Conservation (phyloP, 441 rosid genomes). For the Arabidopsis lyrata region DNA sequence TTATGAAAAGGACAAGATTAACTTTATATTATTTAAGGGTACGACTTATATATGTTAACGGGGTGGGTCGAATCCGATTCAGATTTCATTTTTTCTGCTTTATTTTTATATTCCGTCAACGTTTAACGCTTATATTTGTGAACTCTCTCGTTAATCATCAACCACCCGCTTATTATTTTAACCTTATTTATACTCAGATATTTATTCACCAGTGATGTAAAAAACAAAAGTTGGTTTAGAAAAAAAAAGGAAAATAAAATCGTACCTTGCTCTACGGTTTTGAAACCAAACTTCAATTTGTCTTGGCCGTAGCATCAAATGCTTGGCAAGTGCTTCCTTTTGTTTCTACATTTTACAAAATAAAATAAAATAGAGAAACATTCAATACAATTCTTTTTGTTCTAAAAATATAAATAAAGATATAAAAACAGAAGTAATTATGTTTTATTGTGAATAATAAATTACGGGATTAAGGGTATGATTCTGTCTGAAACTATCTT, state of each 20-base stretch:
- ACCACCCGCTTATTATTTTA: constrained; percentile 49
- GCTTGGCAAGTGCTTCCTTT: constrained; percentile 70
- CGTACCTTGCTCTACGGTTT: constrained; percentile 88
- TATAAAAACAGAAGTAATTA: not conserved
- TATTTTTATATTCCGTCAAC: constrained; percentile 58
- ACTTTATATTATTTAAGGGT: constrained; percentile 45
- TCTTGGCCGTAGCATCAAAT: constrained; percentile 68
- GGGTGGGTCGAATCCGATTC: constrained; percentile 70
- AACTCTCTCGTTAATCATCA: constrained; percentile 41
- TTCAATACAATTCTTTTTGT: not conserved
- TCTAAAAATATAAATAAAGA: not conserved
- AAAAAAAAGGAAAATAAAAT: constrained; percentile 7
- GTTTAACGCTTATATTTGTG: constrained; percentile 40
- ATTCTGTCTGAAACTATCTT: constrained; percentile 90
- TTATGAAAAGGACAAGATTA: constrained; percentile 41
- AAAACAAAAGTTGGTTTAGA: constrained; percentile 3
- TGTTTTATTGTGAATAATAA: not conserved
- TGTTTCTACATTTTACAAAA: constrained; percentile 57
- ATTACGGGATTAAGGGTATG: constrained; percentile 79
- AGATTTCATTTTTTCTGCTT: constrained; percentile 43
- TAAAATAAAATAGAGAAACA: not conserved
- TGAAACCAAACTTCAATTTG: constrained; percentile 90
- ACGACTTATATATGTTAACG: constrained; percentile 48
- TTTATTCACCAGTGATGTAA: constrained; percentile 39
- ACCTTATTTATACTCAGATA: constrained; percentile 28